Percentiles rank a stretch among this genome's conserved stretches.
These are phyloP conservation scores for Leucaena leucocephala DNA, from an alignment of 306 rosid genomes.

Conservation along the genomic window DNA sequence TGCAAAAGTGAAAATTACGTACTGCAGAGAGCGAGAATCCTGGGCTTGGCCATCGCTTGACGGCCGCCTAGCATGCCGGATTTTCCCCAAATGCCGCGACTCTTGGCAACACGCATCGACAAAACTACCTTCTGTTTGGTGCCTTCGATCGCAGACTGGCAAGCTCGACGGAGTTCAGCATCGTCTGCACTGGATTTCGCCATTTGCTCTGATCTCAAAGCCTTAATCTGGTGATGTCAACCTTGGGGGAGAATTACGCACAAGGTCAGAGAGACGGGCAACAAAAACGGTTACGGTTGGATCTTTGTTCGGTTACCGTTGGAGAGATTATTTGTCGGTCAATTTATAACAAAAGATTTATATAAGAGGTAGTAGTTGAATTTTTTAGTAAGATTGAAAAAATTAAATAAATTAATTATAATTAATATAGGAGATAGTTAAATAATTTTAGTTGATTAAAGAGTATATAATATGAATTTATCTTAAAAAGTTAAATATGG, in stretches of 20 bases:
- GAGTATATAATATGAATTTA: no score
- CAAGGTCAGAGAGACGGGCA: neutral
- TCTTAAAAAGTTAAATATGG: no score
- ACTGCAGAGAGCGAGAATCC: conserved; percentile 94
- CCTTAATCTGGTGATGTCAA: neutral
- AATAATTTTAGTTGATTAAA: no score
- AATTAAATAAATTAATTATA: no score
- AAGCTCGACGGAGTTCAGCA: conserved; percentile 89
- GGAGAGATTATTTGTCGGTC: neutral
- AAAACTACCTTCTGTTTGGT: conserved; percentile 71
- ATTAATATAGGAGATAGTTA: no score
- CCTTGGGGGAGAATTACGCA: conserved; percentile 6
- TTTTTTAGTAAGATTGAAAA: no score
- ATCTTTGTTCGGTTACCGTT: neutral
- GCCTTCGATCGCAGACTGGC: conserved; percentile 86
- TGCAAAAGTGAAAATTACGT: conserved; percentile 31
- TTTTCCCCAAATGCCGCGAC: conserved; percentile 79
- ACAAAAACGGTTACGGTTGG: conserved; percentile 31
- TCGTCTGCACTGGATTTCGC: conserved; percentile 99
- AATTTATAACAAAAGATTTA: neutral
- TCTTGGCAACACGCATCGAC: conserved; percentile 87
- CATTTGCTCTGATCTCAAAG: conserved; percentile 57
- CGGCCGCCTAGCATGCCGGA: conserved; percentile 78
- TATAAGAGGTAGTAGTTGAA: no score
- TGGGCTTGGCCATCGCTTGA: conserved; percentile 95